phyloP scores from a whole-genome alignment of 2,329 filamentous ascomycete species.

The Xylaria sp. region DNA sequence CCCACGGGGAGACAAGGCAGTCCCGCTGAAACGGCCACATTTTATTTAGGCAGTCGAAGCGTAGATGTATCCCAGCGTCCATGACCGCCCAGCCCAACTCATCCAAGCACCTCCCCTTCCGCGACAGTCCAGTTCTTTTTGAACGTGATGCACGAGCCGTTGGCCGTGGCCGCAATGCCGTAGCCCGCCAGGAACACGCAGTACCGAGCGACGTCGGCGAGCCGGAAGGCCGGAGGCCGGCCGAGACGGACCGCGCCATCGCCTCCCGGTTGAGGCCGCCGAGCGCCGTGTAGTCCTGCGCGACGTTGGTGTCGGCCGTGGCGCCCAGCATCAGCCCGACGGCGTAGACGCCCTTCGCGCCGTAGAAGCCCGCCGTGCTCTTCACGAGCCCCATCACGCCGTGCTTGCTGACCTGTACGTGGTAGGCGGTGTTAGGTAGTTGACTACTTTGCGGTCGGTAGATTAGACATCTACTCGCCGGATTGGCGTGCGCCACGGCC shows the following conservation, averaged over 20 bases:
- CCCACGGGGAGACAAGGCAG: too few species aligned
- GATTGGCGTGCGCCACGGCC: too few species aligned
- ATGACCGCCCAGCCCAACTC: too few species aligned
- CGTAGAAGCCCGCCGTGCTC: slow-evolving; percentile 60
- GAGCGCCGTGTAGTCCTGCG: slow-evolving; percentile 41
- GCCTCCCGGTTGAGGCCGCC: slow-evolving; percentile 38
- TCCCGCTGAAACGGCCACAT: too few species aligned
- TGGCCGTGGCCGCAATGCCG: slow-evolving; percentile 17
- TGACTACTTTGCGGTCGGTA: too few species aligned
- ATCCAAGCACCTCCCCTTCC: neutral
- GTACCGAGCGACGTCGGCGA: slow-evolving; percentile 42
- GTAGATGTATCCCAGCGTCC: too few species aligned
- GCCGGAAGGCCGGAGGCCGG: slow-evolving; percentile 35
- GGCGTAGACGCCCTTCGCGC: slow-evolving; percentile 53
- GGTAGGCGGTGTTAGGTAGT: slow-evolving; percentile 41
- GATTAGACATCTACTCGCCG: too few species aligned
- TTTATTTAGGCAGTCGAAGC: too few species aligned
- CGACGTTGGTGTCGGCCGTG: slow-evolving; percentile 57
- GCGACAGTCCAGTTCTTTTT: slow-evolving; percentile 19
- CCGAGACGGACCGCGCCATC: slow-evolving; percentile 34
- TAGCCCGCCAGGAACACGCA: slow-evolving; percentile 25
- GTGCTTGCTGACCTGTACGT: slow-evolving; percentile 51
- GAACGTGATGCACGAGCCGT: slow-evolving; percentile 21
- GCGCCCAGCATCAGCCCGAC: slow-evolving; percentile 53
- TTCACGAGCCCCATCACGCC: slow-evolving; percentile 57